These are phyloP conservation scores for Cryptococcus sp. DNA, from an alignment of 1,284 basidiomycete species.

Conservation along the genomic window DNA sequence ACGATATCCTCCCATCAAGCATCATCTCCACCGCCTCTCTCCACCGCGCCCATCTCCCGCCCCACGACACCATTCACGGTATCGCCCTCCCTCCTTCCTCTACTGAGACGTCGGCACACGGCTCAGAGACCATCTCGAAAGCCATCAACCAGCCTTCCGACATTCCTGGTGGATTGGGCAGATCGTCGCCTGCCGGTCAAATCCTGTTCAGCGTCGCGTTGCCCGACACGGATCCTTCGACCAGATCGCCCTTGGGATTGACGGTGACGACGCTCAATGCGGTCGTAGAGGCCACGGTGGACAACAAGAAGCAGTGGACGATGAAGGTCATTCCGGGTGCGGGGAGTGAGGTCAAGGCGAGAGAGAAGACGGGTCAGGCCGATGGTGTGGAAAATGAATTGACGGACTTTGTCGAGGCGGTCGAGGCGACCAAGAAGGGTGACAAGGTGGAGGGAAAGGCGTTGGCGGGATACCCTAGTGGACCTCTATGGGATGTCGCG, in stretches of 20 bases:
- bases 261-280: conserved; percentile 34
- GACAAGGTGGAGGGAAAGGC: neutral
- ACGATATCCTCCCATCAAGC: conserved; percentile 46
- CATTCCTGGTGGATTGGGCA: conserved; percentile 27
- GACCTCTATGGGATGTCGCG: conserved; percentile 56
- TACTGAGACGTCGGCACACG: conserved; percentile 56
- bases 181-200: conserved; percentile 31
- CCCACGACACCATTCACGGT: conserved; percentile 63
- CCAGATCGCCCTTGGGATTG: conserved; percentile 21
- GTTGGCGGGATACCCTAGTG: conserved; percentile 22
- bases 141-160: conserved; percentile 10
- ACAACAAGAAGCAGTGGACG: conserved; percentile 41
- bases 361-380: conserved; percentile 46
- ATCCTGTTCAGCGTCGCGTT: conserved; percentile 35
- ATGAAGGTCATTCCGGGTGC: conserved; percentile 51
- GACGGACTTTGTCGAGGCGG: conserved; percentile 56
- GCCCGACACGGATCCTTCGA: conserved; percentile 23
- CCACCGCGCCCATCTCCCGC: conserved; percentile 65
- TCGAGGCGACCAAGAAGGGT: conserved; percentile 43
- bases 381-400: conserved; percentile 62
- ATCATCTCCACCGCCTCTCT: conserved; percentile 63
- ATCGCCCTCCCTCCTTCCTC: conserved; percentile 53
- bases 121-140: conserved; percentile 34
- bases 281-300: conserved; percentile 56
- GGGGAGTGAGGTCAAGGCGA: conserved; percentile 48